These are phyloP conservation scores for Porphyrellus cyaneotinctus DNA, from an alignment of 768 basidiomycete species.

Conservation along the genomic window DNA sequence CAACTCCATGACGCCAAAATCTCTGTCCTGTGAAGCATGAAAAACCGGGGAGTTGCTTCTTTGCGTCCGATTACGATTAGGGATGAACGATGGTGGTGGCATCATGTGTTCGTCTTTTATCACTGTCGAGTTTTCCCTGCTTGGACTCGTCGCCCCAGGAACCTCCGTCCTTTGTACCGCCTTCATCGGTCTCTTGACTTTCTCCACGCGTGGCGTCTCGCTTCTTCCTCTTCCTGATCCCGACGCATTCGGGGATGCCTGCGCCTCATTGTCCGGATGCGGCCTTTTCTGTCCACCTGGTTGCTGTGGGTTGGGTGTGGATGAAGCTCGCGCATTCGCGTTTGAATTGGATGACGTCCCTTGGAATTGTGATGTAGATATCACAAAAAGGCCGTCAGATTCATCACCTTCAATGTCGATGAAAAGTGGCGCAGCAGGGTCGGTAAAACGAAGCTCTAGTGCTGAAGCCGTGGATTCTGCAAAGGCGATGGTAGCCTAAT, in stretches of 20 bases:
- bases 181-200: constrained; percentile 38
- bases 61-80: constrained; percentile 14
- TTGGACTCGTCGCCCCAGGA: constrained; percentile 5
- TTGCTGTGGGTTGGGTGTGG: constrained; percentile 17
- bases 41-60: constrained; percentile 10
- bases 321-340: constrained; percentile 10
- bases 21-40: constrained; percentile 13
- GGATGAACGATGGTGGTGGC: constrained; percentile 35
- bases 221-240: constrained; percentile 12
- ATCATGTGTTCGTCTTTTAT: constrained; percentile 32
- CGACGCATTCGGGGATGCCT: constrained; percentile 27
- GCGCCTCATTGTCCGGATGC: constrained; percentile 21
- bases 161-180: constrained; percentile 33
- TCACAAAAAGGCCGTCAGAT: constrained; percentile 65
- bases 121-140: constrained; percentile 13
- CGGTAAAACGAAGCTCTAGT: constrained; percentile 72
- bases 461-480: constrained; percentile 66
- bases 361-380: constrained; percentile 68
- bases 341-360: constrained; percentile 23
- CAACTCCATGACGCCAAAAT: constrained; percentile 15
- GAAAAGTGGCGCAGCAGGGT: constrained; percentile 68
- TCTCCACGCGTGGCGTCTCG: constrained; percentile 45
- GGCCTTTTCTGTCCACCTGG: constrained; percentile 20
- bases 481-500: constrained; percentile 73
- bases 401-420: constrained; percentile 71